Conservation (phyloP, 2,329 filamentous ascomycete genomes). For the Cyphellophora attinorum region DNA sequence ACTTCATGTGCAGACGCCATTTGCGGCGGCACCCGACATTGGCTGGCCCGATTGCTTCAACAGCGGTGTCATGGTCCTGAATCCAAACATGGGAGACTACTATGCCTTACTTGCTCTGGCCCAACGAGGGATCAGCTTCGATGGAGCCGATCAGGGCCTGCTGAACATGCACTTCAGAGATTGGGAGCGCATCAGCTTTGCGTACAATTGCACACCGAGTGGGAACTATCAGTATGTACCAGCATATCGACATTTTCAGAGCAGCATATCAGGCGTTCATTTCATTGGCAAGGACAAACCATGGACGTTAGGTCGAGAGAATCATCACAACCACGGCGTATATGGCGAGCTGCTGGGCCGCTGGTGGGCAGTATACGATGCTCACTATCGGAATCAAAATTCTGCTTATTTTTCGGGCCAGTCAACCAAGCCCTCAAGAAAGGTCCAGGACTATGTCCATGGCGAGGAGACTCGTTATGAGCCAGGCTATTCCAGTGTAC, state of each 20-base stretch:
- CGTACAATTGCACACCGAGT: conserved; percentile 94
- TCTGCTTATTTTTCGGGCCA: not conserved
- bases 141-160: conserved; percentile 91
- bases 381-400: conserved; percentile 53
- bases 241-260: conserved; percentile 86
- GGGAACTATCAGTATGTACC: conserved; percentile 96
- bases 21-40: conserved; percentile 78
- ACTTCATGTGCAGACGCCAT: conserved; percentile 55
- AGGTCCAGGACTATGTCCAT: conserved; percentile 34
- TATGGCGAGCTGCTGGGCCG: conserved; percentile 75
- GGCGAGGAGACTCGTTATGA: conserved; percentile 33
- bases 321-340: conserved; percentile 46
- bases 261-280: conserved; percentile 80
- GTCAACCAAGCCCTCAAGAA: conserved; percentile 8
- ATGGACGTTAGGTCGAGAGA: conserved; percentile 60
- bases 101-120: conserved; percentile 77
- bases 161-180: conserved; percentile 87
- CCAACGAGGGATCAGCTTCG: conserved; percentile 80
- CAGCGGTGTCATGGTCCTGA: conserved; percentile 89
- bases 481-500: conserved; percentile 15
- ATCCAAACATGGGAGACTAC: conserved; percentile 78
- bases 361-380: conserved; percentile 94
- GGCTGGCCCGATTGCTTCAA: conserved; percentile 99
- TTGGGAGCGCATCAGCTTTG: conserved; percentile 84
- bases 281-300: conserved; percentile 91